These are phyloP conservation scores for Neonectria neomacrospora DNA, from an alignment of 2,329 filamentous ascomycete species.

Conservation along the genomic window DNA sequence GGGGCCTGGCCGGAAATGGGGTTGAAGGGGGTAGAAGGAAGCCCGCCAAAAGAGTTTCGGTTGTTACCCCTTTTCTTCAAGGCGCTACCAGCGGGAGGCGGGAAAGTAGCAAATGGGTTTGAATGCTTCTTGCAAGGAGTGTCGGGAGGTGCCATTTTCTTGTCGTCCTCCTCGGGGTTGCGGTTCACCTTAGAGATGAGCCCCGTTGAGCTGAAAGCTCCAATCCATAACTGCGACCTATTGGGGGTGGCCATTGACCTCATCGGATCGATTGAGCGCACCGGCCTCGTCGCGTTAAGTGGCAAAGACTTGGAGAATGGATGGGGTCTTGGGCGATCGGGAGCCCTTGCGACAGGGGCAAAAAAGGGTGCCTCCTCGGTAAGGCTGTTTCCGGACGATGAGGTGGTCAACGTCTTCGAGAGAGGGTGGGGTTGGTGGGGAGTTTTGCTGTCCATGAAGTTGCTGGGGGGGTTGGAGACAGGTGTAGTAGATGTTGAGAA, in stretches of 20 bases:
- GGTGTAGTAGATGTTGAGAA: constrained; percentile 67
- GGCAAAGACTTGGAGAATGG: constrained; percentile 54
- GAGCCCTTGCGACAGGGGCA: constrained; percentile 44
- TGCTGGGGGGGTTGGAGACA: constrained; percentile 60
- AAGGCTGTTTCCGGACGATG: constrained; percentile 83
- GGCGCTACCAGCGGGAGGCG: constrained; percentile 67
- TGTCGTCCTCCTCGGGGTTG: constrained; percentile 75
- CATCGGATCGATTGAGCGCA: constrained; percentile 46
- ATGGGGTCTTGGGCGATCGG: constrained; percentile 46
- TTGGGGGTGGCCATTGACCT: constrained; percentile 59
- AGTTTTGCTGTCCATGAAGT: constrained; percentile 54
- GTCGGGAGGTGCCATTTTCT: constrained; percentile 82
- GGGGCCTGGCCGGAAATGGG: constrained; percentile 60
- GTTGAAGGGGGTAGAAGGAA: constrained; percentile 85
- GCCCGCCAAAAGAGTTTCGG: constrained; percentile 76
- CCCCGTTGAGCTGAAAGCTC: constrained; percentile 93
- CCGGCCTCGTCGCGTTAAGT: constrained; percentile 52
- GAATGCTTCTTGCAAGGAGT: constrained; percentile 93
- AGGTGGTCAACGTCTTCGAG: constrained; percentile 87
- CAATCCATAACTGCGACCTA: constrained; percentile 69
- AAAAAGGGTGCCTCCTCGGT: constrained; percentile 70
- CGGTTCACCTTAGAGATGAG: constrained; percentile 95
- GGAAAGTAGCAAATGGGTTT: constrained; percentile 75
- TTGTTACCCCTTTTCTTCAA: constrained; percentile 71
- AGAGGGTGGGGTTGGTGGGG: constrained; percentile 79